These are phyloP conservation scores for Verticillium zaregamsianum DNA, from an alignment of 2,329 filamentous ascomycete genomes.

Conservation along the genomic window DNA sequence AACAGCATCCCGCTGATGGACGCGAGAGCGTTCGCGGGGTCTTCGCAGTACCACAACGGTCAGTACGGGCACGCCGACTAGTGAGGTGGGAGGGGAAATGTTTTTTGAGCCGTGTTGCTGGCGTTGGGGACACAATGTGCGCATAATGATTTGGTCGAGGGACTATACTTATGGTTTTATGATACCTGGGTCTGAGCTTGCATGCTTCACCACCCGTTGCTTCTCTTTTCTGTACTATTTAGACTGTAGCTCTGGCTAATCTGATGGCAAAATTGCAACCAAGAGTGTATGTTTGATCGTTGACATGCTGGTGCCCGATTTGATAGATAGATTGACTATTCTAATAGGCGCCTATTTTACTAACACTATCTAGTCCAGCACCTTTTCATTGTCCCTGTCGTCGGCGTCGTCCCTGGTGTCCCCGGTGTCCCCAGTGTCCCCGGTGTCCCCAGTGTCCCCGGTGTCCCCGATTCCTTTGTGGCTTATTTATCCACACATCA, in stretches of 20 bases:
- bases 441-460: too few relatives aligned
- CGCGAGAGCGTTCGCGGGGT: conserved; percentile 34
- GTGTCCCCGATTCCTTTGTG: too few relatives aligned
- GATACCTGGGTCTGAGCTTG: background rate
- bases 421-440: too few relatives aligned
- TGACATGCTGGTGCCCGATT: background rate
- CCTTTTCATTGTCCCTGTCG: too few relatives aligned
- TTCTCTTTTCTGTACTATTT: background rate
- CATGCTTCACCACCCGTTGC: background rate
- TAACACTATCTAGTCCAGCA: too few relatives aligned
- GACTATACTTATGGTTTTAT: background rate
- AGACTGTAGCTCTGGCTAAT: background rate
- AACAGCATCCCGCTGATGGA: conserved; percentile 45
- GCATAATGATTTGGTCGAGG: background rate
- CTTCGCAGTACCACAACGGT: conserved; percentile 22
- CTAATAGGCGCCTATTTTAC: too few relatives aligned
- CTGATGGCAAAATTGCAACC: background rate
- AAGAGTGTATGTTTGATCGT: background rate
- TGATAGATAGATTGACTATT: too few relatives aligned
- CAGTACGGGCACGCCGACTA: conserved; percentile 10
- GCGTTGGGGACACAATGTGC: background rate
- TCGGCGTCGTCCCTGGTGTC: too few relatives aligned
- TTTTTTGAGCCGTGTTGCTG: background rate
- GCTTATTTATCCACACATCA: too few relatives aligned
- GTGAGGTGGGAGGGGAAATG: background rate